Evolutionary conservation across 495 filamentous ascomycete species (phyloP).

Genomic region (Penicillium silybi): DNA sequence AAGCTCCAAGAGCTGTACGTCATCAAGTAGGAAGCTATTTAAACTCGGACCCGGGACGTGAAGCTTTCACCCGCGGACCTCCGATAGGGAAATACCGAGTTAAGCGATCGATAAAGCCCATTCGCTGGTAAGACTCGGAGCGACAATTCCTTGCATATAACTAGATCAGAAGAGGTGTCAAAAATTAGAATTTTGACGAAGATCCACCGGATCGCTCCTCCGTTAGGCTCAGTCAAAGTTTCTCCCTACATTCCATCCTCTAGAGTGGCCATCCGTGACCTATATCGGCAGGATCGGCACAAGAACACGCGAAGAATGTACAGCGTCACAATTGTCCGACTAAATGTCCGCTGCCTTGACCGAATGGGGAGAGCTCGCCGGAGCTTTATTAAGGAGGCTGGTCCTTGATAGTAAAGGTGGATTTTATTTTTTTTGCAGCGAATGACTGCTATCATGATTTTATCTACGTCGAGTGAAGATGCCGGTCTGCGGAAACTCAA

Average conservation of each 20-base stretch:
- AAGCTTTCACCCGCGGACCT: background rate
- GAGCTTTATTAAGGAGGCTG: background rate
- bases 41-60: background rate
- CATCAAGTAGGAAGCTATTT: background rate
- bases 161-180: background rate
- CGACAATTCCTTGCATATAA: background rate
- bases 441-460: slow-evolving; percentile 8
- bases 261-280: slow-evolving; percentile 11
- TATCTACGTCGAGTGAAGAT: slow-evolving; percentile 5
- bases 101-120: background rate
- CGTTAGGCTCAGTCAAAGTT: slow-evolving; percentile 7
- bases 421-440: background rate
- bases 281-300: slow-evolving; percentile 7
- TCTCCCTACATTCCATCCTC: slow-evolving; percentile 19
- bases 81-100: background rate
- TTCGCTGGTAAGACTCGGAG: background rate
- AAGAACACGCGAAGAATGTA: slow-evolving; percentile 15
- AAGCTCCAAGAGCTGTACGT: background rate
- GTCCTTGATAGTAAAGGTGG: background rate
- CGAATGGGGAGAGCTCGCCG: background rate
- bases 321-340: slow-evolving; percentile 10
- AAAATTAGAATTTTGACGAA: background rate
- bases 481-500: slow-evolving; percentile 21
- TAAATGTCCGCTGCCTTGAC: slow-evolving; percentile 9
- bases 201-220: background rate